Percentiles rank a stretch among this genome's conserved stretches.
Evolutionary conservation across 306 rosid genomes (phyloP).

Genomic region (Vigna trinervia): DNA sequence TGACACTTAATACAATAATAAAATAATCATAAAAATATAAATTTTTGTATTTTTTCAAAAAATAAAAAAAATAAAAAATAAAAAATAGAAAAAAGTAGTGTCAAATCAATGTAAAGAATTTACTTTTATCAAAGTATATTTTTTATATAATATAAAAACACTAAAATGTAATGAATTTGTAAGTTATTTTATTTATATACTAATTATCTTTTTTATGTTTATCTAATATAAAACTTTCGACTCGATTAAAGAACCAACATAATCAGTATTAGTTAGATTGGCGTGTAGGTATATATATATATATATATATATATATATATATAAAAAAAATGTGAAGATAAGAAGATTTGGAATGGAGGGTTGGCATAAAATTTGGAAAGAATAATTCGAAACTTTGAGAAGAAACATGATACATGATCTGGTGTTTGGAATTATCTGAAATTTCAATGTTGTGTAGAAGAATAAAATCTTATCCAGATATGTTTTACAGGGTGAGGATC

Average conservation of each 20-base stretch:
- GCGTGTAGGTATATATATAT: background rate
- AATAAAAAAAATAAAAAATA: too few relatives aligned
- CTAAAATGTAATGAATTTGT: too few relatives aligned
- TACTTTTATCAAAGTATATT: accelerated
- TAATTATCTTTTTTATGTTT: too few relatives aligned
- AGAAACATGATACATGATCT: conserved; percentile 6
- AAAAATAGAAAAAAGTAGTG: too few relatives aligned
- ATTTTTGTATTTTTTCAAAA: too few relatives aligned
- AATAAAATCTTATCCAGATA: conserved; percentile 40
- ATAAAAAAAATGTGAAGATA: conserved; percentile 26
- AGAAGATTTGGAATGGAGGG: conserved; percentile 47
- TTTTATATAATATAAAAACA: too few relatives aligned
- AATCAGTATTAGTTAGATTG: conserved; percentile 40
- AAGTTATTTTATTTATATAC: too few relatives aligned
- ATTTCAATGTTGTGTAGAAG: conserved; percentile 3
- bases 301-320: background rate
- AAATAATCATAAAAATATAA: too few relatives aligned
- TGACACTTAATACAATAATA: too few relatives aligned
- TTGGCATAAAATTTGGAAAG: conserved; percentile 40
- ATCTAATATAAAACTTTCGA: too few relatives aligned
- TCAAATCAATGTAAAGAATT: too few relatives aligned
- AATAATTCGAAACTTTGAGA: conserved; percentile 42
- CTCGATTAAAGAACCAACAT: conserved; percentile 8
- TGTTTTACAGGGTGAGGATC: conserved; percentile 39
- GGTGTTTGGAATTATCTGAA: conserved; percentile 40